Percentiles rank a stretch among this genome's conserved stretches.
These are phyloP conservation scores for Acephala macrosclerotiorum DNA, from an alignment of 2,329 filamentous ascomycete species.

Conservation along the genomic window DNA sequence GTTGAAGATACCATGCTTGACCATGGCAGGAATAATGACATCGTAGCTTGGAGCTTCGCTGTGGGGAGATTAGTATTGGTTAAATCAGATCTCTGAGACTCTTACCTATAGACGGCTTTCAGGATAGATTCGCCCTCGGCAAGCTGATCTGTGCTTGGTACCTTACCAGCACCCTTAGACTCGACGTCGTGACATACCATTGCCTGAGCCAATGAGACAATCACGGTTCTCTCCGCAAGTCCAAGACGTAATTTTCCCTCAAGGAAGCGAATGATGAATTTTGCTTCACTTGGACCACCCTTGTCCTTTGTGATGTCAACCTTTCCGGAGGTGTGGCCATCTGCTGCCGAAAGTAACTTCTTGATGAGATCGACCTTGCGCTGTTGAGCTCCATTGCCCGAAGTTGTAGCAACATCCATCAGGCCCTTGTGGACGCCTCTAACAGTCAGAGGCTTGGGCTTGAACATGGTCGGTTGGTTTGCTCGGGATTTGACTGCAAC, in stretches of 20 bases:
- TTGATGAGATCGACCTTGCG: slow-evolving; percentile 95
- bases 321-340: slow-evolving; percentile 75
- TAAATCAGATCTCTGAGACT: slow-evolving; percentile 7
- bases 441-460: slow-evolving; percentile 89
- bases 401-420: slow-evolving; percentile 85
- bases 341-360: slow-evolving; percentile 91
- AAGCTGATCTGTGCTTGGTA: slow-evolving; percentile 77
- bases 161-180: slow-evolving; percentile 65
- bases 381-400: slow-evolving; percentile 86
- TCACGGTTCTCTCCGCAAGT: slow-evolving; percentile 88
- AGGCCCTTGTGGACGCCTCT: slow-evolving; percentile 86
- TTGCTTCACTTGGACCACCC: slow-evolving; percentile 92
- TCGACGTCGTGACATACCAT: slow-evolving; percentile 83
- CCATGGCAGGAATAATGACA: slow-evolving; percentile 88
- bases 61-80: slow-evolving; percentile 45
- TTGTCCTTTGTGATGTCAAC: slow-evolving; percentile 93
- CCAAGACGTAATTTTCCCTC: slow-evolving; percentile 94
- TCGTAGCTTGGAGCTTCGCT: slow-evolving; percentile 96
- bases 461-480: slow-evolving; percentile 98
- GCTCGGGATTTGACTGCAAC: slow-evolving; percentile 95
- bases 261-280: slow-evolving; percentile 90
- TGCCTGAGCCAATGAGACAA: slow-evolving; percentile 89
- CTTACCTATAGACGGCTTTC: slow-evolving; percentile 87
- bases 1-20: slow-evolving; percentile 85
- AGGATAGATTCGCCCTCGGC: slow-evolving; percentile 85